These are phyloP conservation scores for Zelopaecilomyces penicillatus DNA, from an alignment of 2,329 filamentous ascomycete species.

Conservation along the genomic window DNA sequence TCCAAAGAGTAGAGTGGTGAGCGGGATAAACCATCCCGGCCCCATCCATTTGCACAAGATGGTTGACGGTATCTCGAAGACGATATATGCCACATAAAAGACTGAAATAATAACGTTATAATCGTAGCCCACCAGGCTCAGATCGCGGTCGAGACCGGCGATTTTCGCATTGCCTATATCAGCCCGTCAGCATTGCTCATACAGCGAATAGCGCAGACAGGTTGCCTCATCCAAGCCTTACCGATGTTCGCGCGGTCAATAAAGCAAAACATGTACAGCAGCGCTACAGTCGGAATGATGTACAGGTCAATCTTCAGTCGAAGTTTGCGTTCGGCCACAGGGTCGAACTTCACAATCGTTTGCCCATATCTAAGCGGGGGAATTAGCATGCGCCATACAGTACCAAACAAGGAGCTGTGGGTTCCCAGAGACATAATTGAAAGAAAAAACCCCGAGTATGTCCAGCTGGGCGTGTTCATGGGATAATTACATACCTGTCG, in stretches of 20 bases:
- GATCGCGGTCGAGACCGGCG: constrained; percentile 55
- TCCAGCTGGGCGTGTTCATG: not conserved
- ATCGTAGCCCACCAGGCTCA: constrained; percentile 52
- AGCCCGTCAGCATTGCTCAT: not conserved
- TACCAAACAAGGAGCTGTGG: not conserved
- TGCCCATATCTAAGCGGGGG: constrained; percentile 33
- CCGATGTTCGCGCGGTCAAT: constrained; percentile 69
- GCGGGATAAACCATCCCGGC: constrained; percentile 63
- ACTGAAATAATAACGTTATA: constrained; percentile 61
- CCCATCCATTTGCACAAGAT: constrained; percentile 63
- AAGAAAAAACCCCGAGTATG: not conserved
- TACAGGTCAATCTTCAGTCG: constrained; percentile 57
- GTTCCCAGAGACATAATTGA: not conserved
- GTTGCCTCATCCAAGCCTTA: constrained; percentile 20
- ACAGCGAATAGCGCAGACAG: not conserved
- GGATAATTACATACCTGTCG: constrained; percentile 28
- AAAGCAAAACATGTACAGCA: constrained; percentile 66
- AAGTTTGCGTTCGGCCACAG: constrained; percentile 47
- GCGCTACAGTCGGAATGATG: constrained; percentile 55
- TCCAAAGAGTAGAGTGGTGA: constrained; percentile 54
- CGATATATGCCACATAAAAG: constrained; percentile 66
- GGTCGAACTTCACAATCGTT: constrained; percentile 45
- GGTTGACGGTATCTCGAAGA: constrained; percentile 63
- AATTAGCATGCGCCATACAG: not conserved
- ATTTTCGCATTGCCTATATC: constrained; percentile 56